Base-by-base conservation (phyloP, 768 basidiomycete genomes). In the Coprinopsis cinerea region DNA sequence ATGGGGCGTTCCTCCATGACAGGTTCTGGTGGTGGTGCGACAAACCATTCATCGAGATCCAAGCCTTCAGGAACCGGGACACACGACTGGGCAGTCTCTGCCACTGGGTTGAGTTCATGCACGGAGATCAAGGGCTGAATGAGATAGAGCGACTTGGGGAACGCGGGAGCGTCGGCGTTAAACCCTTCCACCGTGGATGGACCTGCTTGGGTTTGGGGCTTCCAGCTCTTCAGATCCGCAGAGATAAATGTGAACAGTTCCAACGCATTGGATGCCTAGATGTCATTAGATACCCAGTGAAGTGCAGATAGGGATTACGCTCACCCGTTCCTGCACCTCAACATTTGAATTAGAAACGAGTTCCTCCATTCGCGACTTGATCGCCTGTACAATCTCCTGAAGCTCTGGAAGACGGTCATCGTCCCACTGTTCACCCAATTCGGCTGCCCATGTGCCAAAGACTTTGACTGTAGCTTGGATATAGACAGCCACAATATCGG, bases 291-390 rank as follows among this genome's bases (percentile, higher is more conserved):
- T 15, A 14, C 10, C 25, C 27, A 18, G n/a, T 13, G 15, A n/a
- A 15, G 43, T 7, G n/a, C 25, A 56, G 41, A 27, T 24, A 10
- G 35, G 50, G 70, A 83, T 55, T 54, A 26, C 9, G 24, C 44
- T 27, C 27, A 91, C 92, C 59, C 95, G 75, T 65, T 98, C 94
- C 67, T 96, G 93, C 10, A 97, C 85, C 60, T 97, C 95, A 40
- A 92, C 82, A 58, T 94, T 77, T 1, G 76, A 66, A 58, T 78
- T 84, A 9, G 68, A 64, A 22, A 77, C 70, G 57, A 92, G 85
- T 3, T 74, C 72, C 14, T 68, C 61, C 47, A 91, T 66, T n/a
- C 81, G 77, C 11, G 64, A 69, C 23, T 84, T 67, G 49, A 90
- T 71, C 22, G 73, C 73, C 35, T 83, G 78, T 1, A 91, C 89